Conservation (phyloP, 176 grass and related monocot genomes). For the sorghum (Sorghum bicolor) region Sorghum_bicolor_NCBIv3 NC_012872.2:72810001-72810500, state of each 20-base stretch:
- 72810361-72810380: not conserved
- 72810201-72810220: constrained; percentile 68
- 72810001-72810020: not conserved
- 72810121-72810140: not conserved
- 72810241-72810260: constrained; percentile 63
- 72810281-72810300: not conserved
- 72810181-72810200: constrained; percentile 52
- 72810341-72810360: not conserved
- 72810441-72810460: not conserved
- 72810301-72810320: not conserved
- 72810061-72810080: not conserved
- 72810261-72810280: not conserved
- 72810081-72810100: constrained; percentile 7
- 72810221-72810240: constrained; percentile 44
- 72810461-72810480: not conserved
- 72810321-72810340: not conserved
- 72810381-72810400: not conserved
- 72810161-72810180: constrained; percentile 12
- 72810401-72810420: not conserved
- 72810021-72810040: not conserved
- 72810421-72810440: not conserved
- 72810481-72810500: not conserved
- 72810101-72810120: constrained; percentile 37
- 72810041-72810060: not conserved
- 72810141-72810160: not conserved